Conservation (phyloP, 345 rosid species). For the Pistacia atlantica region DNA sequence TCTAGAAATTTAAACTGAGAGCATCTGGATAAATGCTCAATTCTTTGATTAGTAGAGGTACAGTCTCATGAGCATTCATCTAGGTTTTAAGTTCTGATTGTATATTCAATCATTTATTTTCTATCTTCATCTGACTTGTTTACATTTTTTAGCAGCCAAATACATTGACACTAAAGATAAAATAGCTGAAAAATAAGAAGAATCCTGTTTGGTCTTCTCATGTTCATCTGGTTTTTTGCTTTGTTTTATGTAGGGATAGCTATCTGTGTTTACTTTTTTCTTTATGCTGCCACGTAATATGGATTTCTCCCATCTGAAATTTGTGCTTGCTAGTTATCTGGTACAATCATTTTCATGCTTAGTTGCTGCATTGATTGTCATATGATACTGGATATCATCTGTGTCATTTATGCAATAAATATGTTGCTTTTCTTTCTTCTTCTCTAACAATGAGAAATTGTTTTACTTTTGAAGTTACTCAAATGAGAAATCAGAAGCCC, state of each 20-base stretch:
- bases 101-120: neutral
- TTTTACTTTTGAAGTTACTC: constrained; percentile 56
- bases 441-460: neutral
- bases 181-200: neutral
- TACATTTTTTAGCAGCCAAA: neutral
- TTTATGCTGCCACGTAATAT: neutral
- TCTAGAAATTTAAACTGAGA: neutral
- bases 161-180: neutral
- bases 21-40: neutral
- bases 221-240: neutral
- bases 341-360: neutral
- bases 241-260: neutral
- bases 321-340: neutral
- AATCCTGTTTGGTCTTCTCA: neutral
- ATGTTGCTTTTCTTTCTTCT: neutral
- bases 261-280: constrained; percentile 2
- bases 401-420: neutral
- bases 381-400: neutral
- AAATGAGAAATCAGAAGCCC: constrained; percentile 76
- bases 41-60: constrained; percentile 2
- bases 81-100: neutral
- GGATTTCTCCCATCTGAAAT: neutral
- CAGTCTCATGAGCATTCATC: neutral
- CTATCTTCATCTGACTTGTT: neutral
- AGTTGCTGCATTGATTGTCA: neutral